Evolutionary conservation across 306 rosid species (phyloP), one percentile per base, ranked within the genome.

Genomic region (Prunus mira): DNA sequence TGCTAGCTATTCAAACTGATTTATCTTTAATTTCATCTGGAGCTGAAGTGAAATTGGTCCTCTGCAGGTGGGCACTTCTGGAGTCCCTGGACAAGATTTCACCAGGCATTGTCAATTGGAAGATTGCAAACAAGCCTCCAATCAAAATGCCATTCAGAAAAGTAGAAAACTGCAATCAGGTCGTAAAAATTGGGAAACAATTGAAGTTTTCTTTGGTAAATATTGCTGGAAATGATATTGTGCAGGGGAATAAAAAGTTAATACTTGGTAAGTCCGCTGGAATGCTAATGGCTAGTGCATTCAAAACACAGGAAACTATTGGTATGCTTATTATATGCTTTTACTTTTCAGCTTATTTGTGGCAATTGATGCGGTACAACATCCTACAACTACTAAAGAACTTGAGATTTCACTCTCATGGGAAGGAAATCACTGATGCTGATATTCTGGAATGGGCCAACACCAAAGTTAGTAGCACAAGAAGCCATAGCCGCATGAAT

Each of bases 81-180:
- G 97, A 95, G 87, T 89, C 93, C 6, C 89, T 95, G 77, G 97
- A 95, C 73, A 92, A 95, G 83, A 86, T 92, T 58, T 92, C 97
- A 18, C 97, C 97, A 4, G 97, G 97, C 72, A 90, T 92, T 82
- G 97, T 95, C 47, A 89, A 90, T 81, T 95, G 99, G 99, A 95
- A 95, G 88, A 81, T 83, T 79, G 90, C 99, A 55, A 92, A 84
- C 89, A 95, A 90, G 79, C 99, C 99, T 79, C 99, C 99, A 5
- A 92, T 95, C 46, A 92, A 92, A 85, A 92, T 95, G 99, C 99
- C 99, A 49, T 92, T 95, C 71, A 95, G 84, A 82, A 95, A 95
- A 90, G 97, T 95, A n/a, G 97, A 95, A 81, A 95, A 95, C 81
- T 95, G 99, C 81, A 95, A 95, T 76, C 99, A 95, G 83, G 97